phyloP scores from a whole-genome alignment of 345 rosid species.

The Psidium friedrichsthalianum region DNA sequence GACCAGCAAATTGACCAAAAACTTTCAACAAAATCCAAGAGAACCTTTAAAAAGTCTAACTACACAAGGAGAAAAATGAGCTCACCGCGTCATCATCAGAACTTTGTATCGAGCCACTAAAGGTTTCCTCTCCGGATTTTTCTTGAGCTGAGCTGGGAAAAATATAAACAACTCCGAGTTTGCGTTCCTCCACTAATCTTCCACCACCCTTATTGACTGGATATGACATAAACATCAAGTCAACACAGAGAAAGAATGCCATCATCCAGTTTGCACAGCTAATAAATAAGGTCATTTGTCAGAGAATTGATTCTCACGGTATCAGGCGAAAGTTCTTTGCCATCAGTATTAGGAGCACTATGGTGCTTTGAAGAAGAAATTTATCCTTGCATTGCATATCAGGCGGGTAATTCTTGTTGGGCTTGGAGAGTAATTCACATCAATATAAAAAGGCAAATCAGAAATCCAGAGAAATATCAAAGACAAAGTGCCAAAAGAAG shows the following conservation, averaged over 20 bases:
- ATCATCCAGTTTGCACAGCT: neutral
- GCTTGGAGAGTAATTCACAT: constrained; percentile 74
- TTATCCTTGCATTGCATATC: constrained; percentile 96
- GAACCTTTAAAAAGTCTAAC: neutral
- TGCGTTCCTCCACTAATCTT: constrained; percentile 59
- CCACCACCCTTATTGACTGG: constrained; percentile 73
- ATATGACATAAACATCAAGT: constrained; percentile 3
- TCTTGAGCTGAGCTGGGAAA: constrained; percentile 38
- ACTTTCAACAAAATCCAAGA: neutral
- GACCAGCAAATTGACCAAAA: neutral
- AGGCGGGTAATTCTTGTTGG: constrained; percentile 60
- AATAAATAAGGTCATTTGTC: neutral
- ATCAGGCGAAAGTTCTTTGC: constrained; percentile 67
- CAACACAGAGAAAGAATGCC: neutral
- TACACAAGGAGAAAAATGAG: neutral
- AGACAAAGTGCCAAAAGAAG: neutral
- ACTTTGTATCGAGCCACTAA: constrained; percentile 25
- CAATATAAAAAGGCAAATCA: constrained; percentile 5
- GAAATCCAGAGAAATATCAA: neutral
- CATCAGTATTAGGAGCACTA: constrained; percentile 52
- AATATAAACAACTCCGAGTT: constrained; percentile 64
- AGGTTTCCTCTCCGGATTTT: constrained; percentile 39
- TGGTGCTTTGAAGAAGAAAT: constrained; percentile 82
- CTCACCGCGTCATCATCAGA: constrained; percentile 58
- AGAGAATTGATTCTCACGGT: constrained; percentile 33